Evolutionary conservation across 1,284 basidiomycete species (phyloP), one percentile per base, ranked within the genome.

Genomic region (Cutaneotrichosporon mucoides): DNA sequence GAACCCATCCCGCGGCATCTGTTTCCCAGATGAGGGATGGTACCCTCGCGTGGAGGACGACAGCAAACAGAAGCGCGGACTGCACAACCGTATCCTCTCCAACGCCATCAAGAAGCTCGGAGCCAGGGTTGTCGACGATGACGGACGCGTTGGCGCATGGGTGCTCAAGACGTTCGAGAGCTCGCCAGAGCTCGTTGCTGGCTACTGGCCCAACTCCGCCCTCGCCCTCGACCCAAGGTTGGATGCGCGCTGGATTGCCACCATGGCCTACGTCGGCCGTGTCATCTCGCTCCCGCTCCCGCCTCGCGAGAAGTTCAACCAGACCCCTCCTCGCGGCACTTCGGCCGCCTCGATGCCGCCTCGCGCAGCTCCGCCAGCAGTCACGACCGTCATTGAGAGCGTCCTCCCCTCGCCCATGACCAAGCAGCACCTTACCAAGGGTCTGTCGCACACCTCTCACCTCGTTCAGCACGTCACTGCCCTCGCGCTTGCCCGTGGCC

Each of bases 21-120:
- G 92, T 72, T 97, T 95, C 77, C 84, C 81, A 50, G 92, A 95
- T 71, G 83, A 85, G 12, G 93, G 92, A 1, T 97, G 93, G 93
- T 97, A 96, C 70, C 86, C 86, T 2, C 84, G 89, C 8, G 71
- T 73, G 0, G 81, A 81, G 2, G 64, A 62, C 4, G 64, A 67
- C 8, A 56, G 62, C 43, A 64, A 69, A 54, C 66, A 57, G 63
- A 71, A 46, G 35, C 64, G 67, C 34, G 75, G 74, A 0, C 58
- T 94, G 34, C 84, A 93, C 77, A 96, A 97, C 77, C 89, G 89
- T 68, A 89, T 94, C 7, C 80, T 96, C 1, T 82, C 85, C 0
- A 89, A 89, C 59, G 79, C 94, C 11, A 70, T 95, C 13, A 85
- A 86, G 65, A 81, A 80, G 1, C 79, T 95, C 12, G 78, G 78